phyloP scores from a whole-genome alignment of 768 basidiomycete species.

The Leccinum incarnatum region DNA sequence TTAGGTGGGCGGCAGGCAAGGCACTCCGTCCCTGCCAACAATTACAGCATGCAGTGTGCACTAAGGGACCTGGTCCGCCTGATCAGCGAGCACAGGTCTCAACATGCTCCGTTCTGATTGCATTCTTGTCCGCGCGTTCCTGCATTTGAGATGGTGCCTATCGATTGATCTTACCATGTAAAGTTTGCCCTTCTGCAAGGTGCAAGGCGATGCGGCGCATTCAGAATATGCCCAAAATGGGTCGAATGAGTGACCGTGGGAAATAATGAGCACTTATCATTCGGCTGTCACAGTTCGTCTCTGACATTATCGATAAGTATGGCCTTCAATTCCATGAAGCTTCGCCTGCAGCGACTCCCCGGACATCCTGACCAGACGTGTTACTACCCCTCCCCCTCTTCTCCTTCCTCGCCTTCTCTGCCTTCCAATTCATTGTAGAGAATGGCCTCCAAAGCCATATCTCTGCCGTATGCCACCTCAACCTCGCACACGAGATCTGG shows the following conservation, averaged over 20 bases:
- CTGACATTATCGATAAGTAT: too few species aligned
- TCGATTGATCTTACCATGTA: neutral
- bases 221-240: neutral
- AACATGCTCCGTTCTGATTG: neutral
- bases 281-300: too few species aligned
- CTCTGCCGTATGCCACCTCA: too few species aligned
- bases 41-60: neutral
- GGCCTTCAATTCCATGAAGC: too few species aligned
- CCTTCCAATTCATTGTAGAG: slow-evolving; percentile 5
- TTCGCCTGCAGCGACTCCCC: too few species aligned
- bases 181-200: too few species aligned
- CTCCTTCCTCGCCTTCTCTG: slow-evolving; percentile 8
- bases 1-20: too few species aligned
- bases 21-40: neutral
- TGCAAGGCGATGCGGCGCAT: too few species aligned
- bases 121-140: neutral
- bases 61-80: neutral
- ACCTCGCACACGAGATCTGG: too few species aligned
- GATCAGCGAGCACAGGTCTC: neutral
- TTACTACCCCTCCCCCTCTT: too few species aligned
- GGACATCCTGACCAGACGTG: too few species aligned
- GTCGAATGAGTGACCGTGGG: slow-evolving; percentile 15
- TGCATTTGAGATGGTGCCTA: neutral
- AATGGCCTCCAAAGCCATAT: too few species aligned
- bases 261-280: slow-evolving; percentile 15